Conservation (phyloP, 139 green algal genomes). For the Picochlorum sp. region DNA sequence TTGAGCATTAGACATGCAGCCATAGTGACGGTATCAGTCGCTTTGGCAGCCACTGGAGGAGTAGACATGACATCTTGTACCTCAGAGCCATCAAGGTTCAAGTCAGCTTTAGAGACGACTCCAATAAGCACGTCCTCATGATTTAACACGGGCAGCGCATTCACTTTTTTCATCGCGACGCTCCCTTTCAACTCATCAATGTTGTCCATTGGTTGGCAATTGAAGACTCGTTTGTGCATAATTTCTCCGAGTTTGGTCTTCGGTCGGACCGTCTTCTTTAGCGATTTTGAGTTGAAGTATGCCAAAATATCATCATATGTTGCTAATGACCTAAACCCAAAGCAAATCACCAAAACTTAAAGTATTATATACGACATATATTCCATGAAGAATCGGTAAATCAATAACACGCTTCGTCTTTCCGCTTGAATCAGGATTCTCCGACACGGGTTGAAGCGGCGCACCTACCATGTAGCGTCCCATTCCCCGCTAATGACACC, state of each 20-base stretch:
- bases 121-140: slow-evolving; percentile 5
- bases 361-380: too few species aligned
- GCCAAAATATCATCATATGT: not conserved
- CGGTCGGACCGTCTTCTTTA: not conserved
- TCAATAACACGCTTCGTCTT: too few species aligned
- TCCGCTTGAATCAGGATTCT: too few species aligned
- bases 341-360: too few species aligned
- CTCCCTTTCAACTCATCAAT: not conserved
- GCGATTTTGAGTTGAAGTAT: not conserved
- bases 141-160: not conserved
- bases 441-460: too few species aligned
- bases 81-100: not conserved
- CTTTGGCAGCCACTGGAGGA: slow-evolving; percentile 3
- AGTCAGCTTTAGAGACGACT: slow-evolving; percentile 12
- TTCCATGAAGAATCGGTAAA: too few species aligned
- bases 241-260: not conserved
- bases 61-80: slow-evolving; percentile 17
- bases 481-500: too few species aligned
- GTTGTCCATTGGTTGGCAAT: not conserved
- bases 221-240: too few species aligned
- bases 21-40: not conserved
- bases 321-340: too few species aligned
- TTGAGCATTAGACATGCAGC: slow-evolving; percentile 5
- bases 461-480: too few species aligned
- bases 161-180: not conserved